Evolutionary conservation across 495 filamentous ascomycete genomes (phyloP).

Genomic region (Evernia prunastri): DNA sequence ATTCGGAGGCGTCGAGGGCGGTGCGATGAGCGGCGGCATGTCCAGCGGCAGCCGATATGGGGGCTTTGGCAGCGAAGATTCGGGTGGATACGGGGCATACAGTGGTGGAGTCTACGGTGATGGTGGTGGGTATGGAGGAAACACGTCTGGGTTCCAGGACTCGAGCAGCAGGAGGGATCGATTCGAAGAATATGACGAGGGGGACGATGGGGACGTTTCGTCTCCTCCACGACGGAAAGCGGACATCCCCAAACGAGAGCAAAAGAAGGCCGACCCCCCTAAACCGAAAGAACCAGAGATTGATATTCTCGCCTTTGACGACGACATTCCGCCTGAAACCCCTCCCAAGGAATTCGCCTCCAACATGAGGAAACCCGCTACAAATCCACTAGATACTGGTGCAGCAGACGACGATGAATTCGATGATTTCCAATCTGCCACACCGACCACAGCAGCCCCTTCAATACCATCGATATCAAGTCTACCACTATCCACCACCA

Average conservation of each 20-base stretch:
- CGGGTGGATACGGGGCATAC: conserved; percentile 71
- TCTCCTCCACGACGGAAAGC: conserved; percentile 43
- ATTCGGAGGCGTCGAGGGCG: conserved; percentile 89
- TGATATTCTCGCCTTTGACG: conserved; percentile 87
- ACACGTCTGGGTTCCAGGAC: conserved; percentile 63
- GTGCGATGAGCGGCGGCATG: conserved; percentile 51
- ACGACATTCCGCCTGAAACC: conserved; percentile 48
- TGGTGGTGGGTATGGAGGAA: conserved; percentile 78
- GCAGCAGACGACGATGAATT: conserved; percentile 84
- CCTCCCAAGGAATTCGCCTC: conserved; percentile 41
- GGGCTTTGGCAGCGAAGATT: conserved; percentile 73
- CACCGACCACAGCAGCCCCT: conserved; percentile 48
- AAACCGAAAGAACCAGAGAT: conserved; percentile 80
- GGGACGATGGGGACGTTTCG: conserved; percentile 65
- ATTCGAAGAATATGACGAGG: conserved; percentile 97
- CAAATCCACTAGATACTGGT: conserved; percentile 44
- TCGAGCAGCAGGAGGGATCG: conserved; percentile 57
- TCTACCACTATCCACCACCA: conserved; percentile 48
- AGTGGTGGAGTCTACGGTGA: conserved; percentile 87
- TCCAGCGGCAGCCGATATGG: conserved; percentile 62
- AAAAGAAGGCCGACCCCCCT: conserved; percentile 55
- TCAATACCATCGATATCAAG: conserved; percentile 39
- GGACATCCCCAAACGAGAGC: conserved; percentile 37
- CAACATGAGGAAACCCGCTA: conserved; percentile 42
- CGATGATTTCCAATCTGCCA: conserved; percentile 95